Base-by-base conservation (phyloP, 495 filamentous ascomycete species). In the Thermochaetoides thermophila region DNA sequence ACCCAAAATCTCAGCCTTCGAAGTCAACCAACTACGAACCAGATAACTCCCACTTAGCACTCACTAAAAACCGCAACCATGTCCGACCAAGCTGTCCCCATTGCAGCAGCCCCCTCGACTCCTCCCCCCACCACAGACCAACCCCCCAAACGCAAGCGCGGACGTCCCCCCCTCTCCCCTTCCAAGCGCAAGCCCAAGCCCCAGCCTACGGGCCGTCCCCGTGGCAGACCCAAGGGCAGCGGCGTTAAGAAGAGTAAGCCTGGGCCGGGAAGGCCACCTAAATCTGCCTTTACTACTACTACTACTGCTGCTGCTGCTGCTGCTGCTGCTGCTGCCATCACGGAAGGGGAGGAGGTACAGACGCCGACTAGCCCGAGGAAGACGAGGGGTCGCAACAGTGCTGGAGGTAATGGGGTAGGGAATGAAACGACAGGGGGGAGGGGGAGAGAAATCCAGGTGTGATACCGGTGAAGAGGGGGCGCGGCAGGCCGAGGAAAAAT, bases 181-280 rank as follows among this genome's bases (percentile, higher is more conserved):
- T 39, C 37, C 17, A 14, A 34, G 31, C 32, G 38, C 23, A 58
- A 54, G 46, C 56, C 43, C 5, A 57, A 57, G 50, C 48, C 52
- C 4, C 37, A 15, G 10, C 57, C 63, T 16, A 34, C 51, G 17
- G 63, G 63, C 17, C 54, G 57, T 7, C 60, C 60, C 11, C 57
- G 63, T 22, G 63, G 63, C 29, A 45, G 63, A 10, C 63, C 63
- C 41, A 53, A 57, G 32, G 62, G 60, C 35, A 48, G 40, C 26
- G 46, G 49, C 13, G 50, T 50, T 16, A 51, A 54, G 8, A 60
- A 60, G 48, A 63, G 59, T 11, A 24, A 24, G 21, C 21, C 21
- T 6, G 18, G 19, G 17, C 11, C 27, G 34, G 18, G 17, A 5
- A 16, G 8, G 25, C 23, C 8, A 5, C 30, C 9, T n/a, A n/a